Evolutionary conservation across 2,329 filamentous ascomycete species (phyloP).

Genomic region (Domatiomyces catenatus): DNA sequence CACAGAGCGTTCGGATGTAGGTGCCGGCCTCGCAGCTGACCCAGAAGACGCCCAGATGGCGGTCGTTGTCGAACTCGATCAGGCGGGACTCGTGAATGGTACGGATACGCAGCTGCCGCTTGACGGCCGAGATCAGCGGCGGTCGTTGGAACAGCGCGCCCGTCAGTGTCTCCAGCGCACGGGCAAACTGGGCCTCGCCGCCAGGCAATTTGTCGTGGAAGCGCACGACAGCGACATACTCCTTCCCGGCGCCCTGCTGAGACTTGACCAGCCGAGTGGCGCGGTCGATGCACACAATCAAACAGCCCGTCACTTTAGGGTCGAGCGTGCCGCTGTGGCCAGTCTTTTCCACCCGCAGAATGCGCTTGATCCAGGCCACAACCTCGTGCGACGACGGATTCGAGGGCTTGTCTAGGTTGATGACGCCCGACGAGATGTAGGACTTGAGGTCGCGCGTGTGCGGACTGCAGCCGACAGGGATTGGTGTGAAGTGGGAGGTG

Average conservation of each 20-base stretch:
- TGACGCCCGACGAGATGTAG: constrained; percentile 92
- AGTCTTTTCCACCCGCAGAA: constrained; percentile 86
- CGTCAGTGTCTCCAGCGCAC: constrained; percentile 87
- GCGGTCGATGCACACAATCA: constrained; percentile 91
- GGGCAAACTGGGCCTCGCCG: constrained; percentile 80
- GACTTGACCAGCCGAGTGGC: constrained; percentile 96
- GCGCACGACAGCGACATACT: constrained; percentile 91
- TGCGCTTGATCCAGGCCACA: constrained; percentile 97
- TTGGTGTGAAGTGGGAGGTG: constrained; percentile 93
- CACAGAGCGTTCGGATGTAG: constrained; percentile 95
- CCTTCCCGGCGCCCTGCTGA: constrained; percentile 96
- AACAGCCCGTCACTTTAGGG: constrained; percentile 90
- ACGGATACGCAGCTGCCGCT: constrained; percentile 94
- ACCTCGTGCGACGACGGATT: constrained; percentile 98
- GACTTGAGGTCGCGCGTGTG: constrained; percentile 90
- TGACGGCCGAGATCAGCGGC: constrained; percentile 93
- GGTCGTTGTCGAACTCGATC: constrained; percentile 94
- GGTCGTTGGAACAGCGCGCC: constrained; percentile 95
- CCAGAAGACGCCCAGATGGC: constrained; percentile 96
- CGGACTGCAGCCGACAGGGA: constrained; percentile 80
- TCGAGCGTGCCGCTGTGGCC: constrained; percentile 97
- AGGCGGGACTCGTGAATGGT: constrained; percentile 97
- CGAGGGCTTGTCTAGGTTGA: constrained; percentile 94
- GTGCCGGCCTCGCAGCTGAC: constrained; percentile 97
- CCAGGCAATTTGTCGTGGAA: constrained; percentile 91